Conservation (phyloP, 441 rosid species). For the Mallotus repandus region DNA sequence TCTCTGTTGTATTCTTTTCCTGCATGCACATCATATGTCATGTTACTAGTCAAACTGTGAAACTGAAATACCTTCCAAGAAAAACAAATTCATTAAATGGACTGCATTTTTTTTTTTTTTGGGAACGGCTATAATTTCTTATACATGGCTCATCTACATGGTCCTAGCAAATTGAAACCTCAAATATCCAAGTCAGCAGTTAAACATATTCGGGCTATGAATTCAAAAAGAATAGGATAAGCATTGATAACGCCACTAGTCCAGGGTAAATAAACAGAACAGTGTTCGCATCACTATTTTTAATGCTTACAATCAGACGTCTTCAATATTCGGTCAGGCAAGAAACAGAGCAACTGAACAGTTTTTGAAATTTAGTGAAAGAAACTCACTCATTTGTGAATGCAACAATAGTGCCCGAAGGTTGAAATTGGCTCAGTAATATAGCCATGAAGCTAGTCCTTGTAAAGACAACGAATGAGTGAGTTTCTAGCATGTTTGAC, state of each 20-base stretch:
- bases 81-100: not conserved
- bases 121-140: not conserved
- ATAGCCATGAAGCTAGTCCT: constrained; percentile 95
- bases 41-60: not conserved
- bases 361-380: not conserved
- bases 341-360: not conserved
- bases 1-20: constrained; percentile 85
- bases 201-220: not conserved
- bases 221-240: not conserved
- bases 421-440: constrained; percentile 87
- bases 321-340: constrained; percentile 10
- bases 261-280: not conserved
- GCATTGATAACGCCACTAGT: not conserved
- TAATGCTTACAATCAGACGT: constrained; percentile 8
- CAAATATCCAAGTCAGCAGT: not conserved
- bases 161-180: not conserved
- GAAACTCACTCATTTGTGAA: constrained; percentile 86
- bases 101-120: not conserved
- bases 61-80: not conserved
- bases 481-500: constrained; percentile 98
- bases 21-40: constrained; percentile 36
- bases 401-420: constrained; percentile 93
- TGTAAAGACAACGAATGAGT: constrained; percentile 93
- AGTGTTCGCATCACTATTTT: not conserved
- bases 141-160: not conserved